A percentile compares a stretch with the other conserved stretches of the same genome.
Conservation (phyloP, 192 early-diverging fungal species). For the Podila epigama region DNA sequence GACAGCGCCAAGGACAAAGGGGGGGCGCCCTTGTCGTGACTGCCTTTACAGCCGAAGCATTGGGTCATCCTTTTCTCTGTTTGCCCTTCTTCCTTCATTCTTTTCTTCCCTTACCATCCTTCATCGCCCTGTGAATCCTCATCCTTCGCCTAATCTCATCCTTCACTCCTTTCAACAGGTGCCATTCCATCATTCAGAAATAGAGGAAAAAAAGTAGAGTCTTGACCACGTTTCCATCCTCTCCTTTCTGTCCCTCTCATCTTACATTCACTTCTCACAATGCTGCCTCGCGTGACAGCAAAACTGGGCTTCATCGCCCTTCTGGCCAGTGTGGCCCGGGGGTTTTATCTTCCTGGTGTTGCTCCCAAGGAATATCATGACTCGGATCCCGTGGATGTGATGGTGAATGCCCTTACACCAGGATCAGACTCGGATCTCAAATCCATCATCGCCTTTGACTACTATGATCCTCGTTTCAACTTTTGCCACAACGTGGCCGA, state of each 20-base stretch:
- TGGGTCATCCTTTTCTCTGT: no score
- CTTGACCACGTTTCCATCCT: not conserved
- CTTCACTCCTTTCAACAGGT: no score
- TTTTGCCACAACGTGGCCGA: conserved; percentile 87
- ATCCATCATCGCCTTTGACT: conserved; percentile 86
- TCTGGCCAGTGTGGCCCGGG: conserved; percentile 17
- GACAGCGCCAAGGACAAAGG: no score
- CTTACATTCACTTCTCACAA: not conserved
- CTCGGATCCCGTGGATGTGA: conserved; percentile 73
- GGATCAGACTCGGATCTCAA: conserved; percentile 66
- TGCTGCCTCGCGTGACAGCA: not conserved
- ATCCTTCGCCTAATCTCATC: no score
- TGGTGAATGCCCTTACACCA: conserved; percentile 90
- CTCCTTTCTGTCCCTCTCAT: not conserved
- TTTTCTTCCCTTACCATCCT: no score
- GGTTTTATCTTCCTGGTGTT: conserved; percentile 95
- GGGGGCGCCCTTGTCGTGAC: no score
- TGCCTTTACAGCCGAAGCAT: no score
- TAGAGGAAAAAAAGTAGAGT: not conserved
- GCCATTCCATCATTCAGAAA: no score
- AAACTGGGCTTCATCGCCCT: not conserved
- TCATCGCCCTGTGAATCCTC: no score
- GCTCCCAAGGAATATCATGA: conserved; percentile 85
- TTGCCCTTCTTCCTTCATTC: no score
- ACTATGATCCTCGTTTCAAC: conserved; percentile 87